Base-by-base conservation (phyloP, 2,329 filamentous ascomycete species). In the Fonsecaea erecta region DNA sequence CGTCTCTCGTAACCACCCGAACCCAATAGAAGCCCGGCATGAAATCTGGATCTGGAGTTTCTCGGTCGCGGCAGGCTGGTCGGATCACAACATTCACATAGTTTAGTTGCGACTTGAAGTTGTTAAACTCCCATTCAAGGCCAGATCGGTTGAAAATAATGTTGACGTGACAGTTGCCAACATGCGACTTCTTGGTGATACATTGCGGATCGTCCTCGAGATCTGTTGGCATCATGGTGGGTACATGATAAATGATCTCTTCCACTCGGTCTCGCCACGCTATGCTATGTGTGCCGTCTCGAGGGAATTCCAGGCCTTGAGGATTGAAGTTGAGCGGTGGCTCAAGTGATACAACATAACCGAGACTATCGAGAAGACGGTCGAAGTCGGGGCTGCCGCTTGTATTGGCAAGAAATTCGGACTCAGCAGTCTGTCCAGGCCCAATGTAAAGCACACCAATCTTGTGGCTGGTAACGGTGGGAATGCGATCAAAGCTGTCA, bases 81-180 rank as follows among this genome's bases (percentile, higher is more conserved):
- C 91, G 92, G 74, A 99, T 94, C 72, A 98, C 90, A 73, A 99
- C 98, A 75, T 97, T 93, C 75, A 99, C 93, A 74, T 91, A 97
- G 75, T 97, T 98, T 82, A 99, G 97, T 63, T 94, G 90, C 0
- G 93, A 96, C 0, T 92, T 92, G 72, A 99, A 96, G 0, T 92
- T 97, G 75, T 97, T 87, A 75, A 97, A 96, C 60, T 86, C 85
- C 80, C 97, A 98, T 0, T 91, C 90, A 54, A 89, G 77, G n/a
- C 95, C 94, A 1, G 93, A 97, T 73, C 96, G 92, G 76, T 99
- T 99, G 84, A 96, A 99, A 64, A 99, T 90, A 71, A 99, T 96
- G 75, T 97, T 98, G 75, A 99, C 95, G 76, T 92, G 96, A 77
- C 98, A 95, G 74, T 99, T 99, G 64, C 95, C 95, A 66, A 98